Base-by-base conservation (phyloP, 257 asterid species). In the Thymus mandschuricus region DNA sequence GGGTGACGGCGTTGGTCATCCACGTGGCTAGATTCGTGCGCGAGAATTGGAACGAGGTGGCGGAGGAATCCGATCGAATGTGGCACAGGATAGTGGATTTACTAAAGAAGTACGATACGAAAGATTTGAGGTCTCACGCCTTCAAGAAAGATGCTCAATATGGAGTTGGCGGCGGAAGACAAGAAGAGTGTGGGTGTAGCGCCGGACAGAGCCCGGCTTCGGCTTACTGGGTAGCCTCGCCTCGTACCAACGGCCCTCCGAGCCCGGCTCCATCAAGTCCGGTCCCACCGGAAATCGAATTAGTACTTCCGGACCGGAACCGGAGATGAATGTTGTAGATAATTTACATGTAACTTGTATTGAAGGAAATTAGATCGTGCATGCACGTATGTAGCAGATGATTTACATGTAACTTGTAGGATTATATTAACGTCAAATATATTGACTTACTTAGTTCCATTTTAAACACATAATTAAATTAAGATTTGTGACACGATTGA, bases 51-150 rank as follows among this genome's bases (percentile, higher is more conserved):
- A 60, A 56, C 41, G 76, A 4, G 58, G 58, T 74, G 13, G 5
- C 66, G 5, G 64, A 48, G 33, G 13, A n/a, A 48, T 30, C 76
- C 5, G 63, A 71, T 50, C 57, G 86, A 2, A 0, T 41, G 13
- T 62, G 72, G 76, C 34, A 51, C 33, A 83, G 76, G 72, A 31
- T 62, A 3, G 15, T 56, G 28, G 44, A 60, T 51, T 34, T 81
- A n/a, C 33, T 71, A 0, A 48, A 58, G 3, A 68, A 41, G 38
- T 87, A 85, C 7, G 82, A 78, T 64, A 30, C 51, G 9, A 85
- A 59, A 45, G 89, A 85, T 57, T 52, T 78, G 44, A 78, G 56
- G 0, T 64, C 77, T 1, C 89, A 84, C n/a, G 82, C 92, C n/a
- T 82, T 79, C 76, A 77, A 40, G 78, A 68, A 63, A 10, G 13